Base-by-base conservation (phyloP, 306 rosid genomes). In the Nissolia schottii region DNA sequence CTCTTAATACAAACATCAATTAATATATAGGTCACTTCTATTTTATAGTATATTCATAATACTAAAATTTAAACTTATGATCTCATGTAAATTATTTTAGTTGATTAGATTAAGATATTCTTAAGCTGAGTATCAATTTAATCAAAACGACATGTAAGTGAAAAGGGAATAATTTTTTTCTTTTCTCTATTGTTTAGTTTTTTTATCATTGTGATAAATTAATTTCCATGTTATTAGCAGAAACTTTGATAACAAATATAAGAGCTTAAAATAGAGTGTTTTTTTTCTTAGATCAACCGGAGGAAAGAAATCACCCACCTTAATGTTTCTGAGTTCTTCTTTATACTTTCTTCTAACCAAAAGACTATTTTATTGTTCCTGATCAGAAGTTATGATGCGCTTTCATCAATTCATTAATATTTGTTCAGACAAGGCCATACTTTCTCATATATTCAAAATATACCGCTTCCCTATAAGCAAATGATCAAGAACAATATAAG, bases 261-360 rank as follows among this genome's bases (percentile, higher is more conserved):
- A 45, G 6, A 13, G 22, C 22, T 45, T 16, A 45, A 1, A 45
- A 45, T 32, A 5, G 38, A 32, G 2, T 32, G n/a, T n/a, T n/a
- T n/a, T n/a, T n/a, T n/a, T n/a, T n/a, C n/a, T n/a, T n/a, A n/a
- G n/a, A n/a, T n/a, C n/a, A n/a, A n/a, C n/a, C n/a, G n/a, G n/a
- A n/a, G n/a, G n/a, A 4, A 32, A 5, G 38, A 5, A 38, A 38
- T 12, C n/a, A 12, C 45, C 3, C 45, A 10, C 45, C 79, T 75
- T 70, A 37, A 35, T 78, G 24, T 3, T 70, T 35, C 32, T 1
- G 18, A 13, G 48, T 45, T 67, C 60, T 29, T 82, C 82, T 82
- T 15, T n/a, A n/a, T n/a, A n/a, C n/a, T n/a, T 28, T 74, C 74
- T n/a, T 55, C 73, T 49, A 51, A 50, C 45, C 68, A 32, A 58